A percentile compares a stretch with the other conserved stretches of the same genome.
These are phyloP conservation scores for Ramalina intermedia DNA, from an alignment of 495 filamentous ascomycete genomes.

Conservation along the genomic window DNA sequence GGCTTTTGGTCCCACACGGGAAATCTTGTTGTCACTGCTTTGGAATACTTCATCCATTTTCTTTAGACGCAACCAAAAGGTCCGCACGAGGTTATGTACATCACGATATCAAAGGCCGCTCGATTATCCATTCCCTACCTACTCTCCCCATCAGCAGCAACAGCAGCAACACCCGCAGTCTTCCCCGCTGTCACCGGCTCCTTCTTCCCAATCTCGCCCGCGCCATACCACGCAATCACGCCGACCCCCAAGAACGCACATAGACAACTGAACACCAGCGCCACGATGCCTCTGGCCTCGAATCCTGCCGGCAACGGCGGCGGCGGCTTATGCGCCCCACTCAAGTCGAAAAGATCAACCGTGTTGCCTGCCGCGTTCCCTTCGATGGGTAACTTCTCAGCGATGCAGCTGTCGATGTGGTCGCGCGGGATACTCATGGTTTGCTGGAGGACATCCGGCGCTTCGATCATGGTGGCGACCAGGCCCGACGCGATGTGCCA, in stretches of 20 bases:
- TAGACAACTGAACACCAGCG: conserved; percentile 56
- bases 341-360: conserved; percentile 46
- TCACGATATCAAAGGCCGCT: too few species aligned
- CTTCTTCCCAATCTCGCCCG: conserved; percentile 9
- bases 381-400: conserved; percentile 27
- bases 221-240: conserved; percentile 52
- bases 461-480: conserved; percentile 56
- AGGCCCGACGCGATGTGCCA: conserved; percentile 68
- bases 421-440: conserved; percentile 44
- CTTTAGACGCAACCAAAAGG: too few species aligned
- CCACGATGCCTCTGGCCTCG: conserved; percentile 54
- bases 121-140: background rate
- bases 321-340: conserved; percentile 42
- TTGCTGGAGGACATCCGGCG: conserved; percentile 47
- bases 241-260: conserved; percentile 58
- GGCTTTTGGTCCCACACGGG: too few species aligned
- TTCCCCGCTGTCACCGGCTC: background rate
- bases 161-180: background rate
- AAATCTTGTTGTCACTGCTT: too few species aligned
- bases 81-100: too few species aligned
- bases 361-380: conserved; percentile 72
- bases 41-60: too few species aligned
- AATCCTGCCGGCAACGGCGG: conserved; percentile 53
- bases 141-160: background rate
- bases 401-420: conserved; percentile 49